phyloP scores from a whole-genome alignment of 352 stramenopile species.

The Globisporangium paddicum region DNA sequence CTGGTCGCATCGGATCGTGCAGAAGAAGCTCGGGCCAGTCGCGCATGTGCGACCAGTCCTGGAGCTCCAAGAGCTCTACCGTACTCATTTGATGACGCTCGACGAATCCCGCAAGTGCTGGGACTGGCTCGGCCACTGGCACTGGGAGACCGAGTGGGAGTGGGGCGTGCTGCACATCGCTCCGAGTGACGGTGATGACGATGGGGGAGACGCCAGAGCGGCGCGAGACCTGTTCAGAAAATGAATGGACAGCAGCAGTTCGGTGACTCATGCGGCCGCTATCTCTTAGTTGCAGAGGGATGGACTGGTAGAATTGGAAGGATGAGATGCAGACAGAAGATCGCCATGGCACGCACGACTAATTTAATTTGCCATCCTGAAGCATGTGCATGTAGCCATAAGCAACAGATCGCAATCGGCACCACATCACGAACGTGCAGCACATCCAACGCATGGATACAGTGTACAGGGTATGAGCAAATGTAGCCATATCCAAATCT shows the following conservation, averaged over 20 bases:
- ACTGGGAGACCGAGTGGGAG: constrained; percentile 43
- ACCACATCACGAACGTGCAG: no score
- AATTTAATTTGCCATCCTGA: background rate
- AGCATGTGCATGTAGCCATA: constrained; percentile 1
- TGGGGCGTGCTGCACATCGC: constrained; percentile 26
- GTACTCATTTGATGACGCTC: constrained; percentile 19
- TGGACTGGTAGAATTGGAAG: no score
- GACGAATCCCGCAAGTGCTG: constrained; percentile 26
- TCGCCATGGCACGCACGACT: background rate
- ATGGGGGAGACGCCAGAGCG: background rate
- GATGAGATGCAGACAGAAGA: background rate
- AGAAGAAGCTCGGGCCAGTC: constrained; percentile 24
- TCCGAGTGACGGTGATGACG: background rate
- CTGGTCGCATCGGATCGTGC: constrained; percentile 38
- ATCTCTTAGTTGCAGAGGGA: background rate
- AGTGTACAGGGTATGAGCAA: background rate
- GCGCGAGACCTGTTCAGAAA: background rate
- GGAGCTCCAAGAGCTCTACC: constrained; percentile 45
- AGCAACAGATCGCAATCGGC: background rate
- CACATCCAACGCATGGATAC: no score
- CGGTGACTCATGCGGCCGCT: background rate
- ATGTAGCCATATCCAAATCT: constrained; percentile 1
- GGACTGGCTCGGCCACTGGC: constrained; percentile 35
- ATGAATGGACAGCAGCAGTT: background rate
- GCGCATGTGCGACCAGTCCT: constrained; percentile 20